Evolutionary conservation across 148 eudicot species (phyloP), one percentile per base, ranked within the genome.

Genomic region (Selenicereus undatus): DNA sequence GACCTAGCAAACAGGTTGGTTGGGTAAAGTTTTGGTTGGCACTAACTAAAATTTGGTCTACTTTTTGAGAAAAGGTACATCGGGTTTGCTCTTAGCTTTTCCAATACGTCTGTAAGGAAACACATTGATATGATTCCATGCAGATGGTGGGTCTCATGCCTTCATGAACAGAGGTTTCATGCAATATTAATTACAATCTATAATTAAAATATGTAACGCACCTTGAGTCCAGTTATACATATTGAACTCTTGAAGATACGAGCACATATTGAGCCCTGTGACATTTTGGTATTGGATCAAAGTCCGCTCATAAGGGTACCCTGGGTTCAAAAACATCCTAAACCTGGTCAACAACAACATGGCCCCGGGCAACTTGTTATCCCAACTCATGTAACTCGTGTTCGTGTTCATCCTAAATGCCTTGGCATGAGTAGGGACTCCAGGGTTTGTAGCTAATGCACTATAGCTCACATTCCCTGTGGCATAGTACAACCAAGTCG

Each of bases 401-500:
- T 90, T 86, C 0, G 94, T 87, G 43, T 62, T 83, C 90, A 81
- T 83, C 30, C 4, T 45, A 48, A 82, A 83, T 0, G 93, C 98
- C 48, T 81, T 83, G 0, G 94, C 79, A 27, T 89, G 77, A 80
- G 22, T 80, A 22, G 96, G 69, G 29, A 94, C 71, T 0, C 88
- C 86, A 0, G 93, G 89, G 48, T 84, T 82, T 0, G 96, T 94
- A 0, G 96, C 96, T 76, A 91, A 78, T 8, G 86, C 48, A 8
- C 84, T 51, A 68, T 94, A 92, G 52, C 80, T 76, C 0, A 50
- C 42, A 18, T 94, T 93, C 3, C 96, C 98, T 0, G 96, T 94
- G 74, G 98, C 98, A n/a, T 88, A 94, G 75, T 85, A 94, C 73
- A 94, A 45, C 98, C 98, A 94, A 3, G 93, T 85, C 0, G 90